These are phyloP conservation scores for Leishmania lainsoni DNA, from an alignment of 208 protist species.

Conservation along the genomic window DNA sequence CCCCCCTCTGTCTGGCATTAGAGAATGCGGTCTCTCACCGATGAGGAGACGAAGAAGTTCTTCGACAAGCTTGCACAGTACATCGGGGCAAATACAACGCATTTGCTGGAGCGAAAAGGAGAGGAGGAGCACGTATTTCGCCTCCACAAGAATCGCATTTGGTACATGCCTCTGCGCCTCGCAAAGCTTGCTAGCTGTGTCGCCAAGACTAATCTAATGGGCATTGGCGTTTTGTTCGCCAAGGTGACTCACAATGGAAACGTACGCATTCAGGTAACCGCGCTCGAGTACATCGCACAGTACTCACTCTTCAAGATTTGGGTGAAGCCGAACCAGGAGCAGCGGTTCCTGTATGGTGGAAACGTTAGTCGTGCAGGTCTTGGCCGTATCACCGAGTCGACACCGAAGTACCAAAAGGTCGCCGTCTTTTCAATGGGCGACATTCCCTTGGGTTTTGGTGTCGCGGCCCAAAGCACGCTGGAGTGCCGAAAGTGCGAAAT, in stretches of 20 bases:
- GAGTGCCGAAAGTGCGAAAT: slow-evolving; percentile 97
- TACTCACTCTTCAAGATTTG: slow-evolving; percentile 98
- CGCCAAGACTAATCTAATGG: slow-evolving; percentile 88
- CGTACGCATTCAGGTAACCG: slow-evolving; percentile 91
- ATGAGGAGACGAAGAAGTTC: slow-evolving; percentile 89
- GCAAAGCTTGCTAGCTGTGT: slow-evolving; percentile 89
- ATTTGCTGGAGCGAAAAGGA: slow-evolving; percentile 75
- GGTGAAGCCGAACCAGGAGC: slow-evolving; percentile 99
- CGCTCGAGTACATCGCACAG: slow-evolving; percentile 91
- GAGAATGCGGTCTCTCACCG: slow-evolving; percentile 79
- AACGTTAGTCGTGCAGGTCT: slow-evolving; percentile 98
- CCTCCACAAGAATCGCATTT: slow-evolving; percentile 91
- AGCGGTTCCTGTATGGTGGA: slow-evolving; percentile 99
- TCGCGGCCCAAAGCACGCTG: slow-evolving; percentile 95
- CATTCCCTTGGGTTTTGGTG: slow-evolving; percentile 97
- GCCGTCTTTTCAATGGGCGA: slow-evolving; percentile 98
- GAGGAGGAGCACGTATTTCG: slow-evolving; percentile 91
- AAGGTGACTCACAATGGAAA: slow-evolving; percentile 91
- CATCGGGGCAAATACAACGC: slow-evolving; percentile 89
- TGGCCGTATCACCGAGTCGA: slow-evolving; percentile 98
- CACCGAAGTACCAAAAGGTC: slow-evolving; percentile 97
- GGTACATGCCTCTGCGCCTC: slow-evolving; percentile 89
- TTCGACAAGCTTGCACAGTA: slow-evolving; percentile 94
- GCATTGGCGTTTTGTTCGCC: slow-evolving; percentile 88
- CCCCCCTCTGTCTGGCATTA: not conserved